Evolutionary conservation across 441 rosid species (phyloP).

Genomic region (Gossypium laxum): DNA sequence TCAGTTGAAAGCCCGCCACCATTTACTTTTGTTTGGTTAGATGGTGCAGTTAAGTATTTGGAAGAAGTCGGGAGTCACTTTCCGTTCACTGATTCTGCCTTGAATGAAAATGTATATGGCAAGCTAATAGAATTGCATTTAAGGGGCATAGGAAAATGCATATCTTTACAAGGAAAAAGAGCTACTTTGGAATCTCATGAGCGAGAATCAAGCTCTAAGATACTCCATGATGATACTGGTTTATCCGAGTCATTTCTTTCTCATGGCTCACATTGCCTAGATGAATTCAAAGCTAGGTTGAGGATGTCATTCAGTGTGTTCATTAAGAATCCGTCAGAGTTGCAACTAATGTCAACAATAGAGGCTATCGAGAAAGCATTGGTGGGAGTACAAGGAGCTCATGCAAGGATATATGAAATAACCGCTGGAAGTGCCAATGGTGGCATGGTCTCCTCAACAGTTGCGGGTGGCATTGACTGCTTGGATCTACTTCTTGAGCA

Average conservation of each 20-base stretch:
- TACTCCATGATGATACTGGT: slow-evolving; percentile 26
- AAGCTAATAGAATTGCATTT: slow-evolving; percentile 60
- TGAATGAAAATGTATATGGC: slow-evolving; percentile 36
- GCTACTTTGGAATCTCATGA: slow-evolving; percentile 68
- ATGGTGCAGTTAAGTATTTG: slow-evolving; percentile 65
- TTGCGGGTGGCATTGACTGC: slow-evolving; percentile 83
- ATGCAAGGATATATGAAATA: slow-evolving; percentile 36
- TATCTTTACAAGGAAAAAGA: slow-evolving; percentile 64
- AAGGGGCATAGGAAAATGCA: slow-evolving; percentile 72
- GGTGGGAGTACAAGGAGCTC: slow-evolving; percentile 53
- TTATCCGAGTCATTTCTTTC: slow-evolving; percentile 30
- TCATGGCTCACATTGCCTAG: slow-evolving; percentile 31
- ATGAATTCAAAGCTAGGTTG: slow-evolving; percentile 56
- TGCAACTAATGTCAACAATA: slow-evolving; percentile 55
- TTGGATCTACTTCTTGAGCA: slow-evolving; percentile 74
- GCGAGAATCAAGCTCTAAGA: slow-evolving; percentile 51
- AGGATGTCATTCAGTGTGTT: slow-evolving; percentile 58
- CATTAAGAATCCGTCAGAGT: slow-evolving; percentile 50
- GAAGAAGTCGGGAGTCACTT: slow-evolving; percentile 66
- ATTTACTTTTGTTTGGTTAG: slow-evolving; percentile 60
- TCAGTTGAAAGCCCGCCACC: slow-evolving; percentile 34
- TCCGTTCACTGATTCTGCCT: slow-evolving; percentile 34
- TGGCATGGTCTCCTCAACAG: slow-evolving; percentile 52
- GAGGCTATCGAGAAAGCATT: slow-evolving; percentile 72
- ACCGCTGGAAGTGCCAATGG: slow-evolving; percentile 48